Conservation (phyloP, 2,329 filamentous ascomycete species). For the Neoarthrinium moseri region DNA sequence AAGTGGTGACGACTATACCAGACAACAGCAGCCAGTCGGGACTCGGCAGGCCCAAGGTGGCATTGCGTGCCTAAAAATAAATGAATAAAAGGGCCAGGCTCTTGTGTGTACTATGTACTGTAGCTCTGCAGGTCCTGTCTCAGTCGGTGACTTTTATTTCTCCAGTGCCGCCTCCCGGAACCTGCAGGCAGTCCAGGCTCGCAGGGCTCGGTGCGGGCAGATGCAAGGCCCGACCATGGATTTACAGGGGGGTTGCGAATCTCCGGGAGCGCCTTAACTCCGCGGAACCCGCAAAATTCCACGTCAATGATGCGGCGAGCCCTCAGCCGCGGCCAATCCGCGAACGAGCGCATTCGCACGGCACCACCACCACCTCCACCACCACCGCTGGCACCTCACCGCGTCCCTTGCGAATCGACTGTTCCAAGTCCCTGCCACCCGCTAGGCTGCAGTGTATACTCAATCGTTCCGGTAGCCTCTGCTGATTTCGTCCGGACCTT, state of each 20-base stretch:
- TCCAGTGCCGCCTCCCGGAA: background rate
- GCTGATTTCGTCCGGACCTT: background rate
- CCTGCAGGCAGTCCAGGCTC: background rate
- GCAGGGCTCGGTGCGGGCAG: conserved; percentile 3
- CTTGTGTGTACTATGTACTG: too few relatives aligned
- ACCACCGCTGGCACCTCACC: background rate
- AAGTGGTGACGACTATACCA: too few relatives aligned
- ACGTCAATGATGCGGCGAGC: conserved; percentile 10
- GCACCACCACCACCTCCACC: too few relatives aligned
- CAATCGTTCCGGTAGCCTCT: too few relatives aligned
- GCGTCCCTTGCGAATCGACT: too few relatives aligned
- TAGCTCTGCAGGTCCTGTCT: too few relatives aligned
- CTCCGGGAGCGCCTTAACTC: conserved; percentile 7
- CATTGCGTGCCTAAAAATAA: too few relatives aligned
- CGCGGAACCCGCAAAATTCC: conserved; percentile 6
- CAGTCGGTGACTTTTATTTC: too few relatives aligned
- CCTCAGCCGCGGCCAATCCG: conserved; percentile 6
- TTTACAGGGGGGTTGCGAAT: background rate
- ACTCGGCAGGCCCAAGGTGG: too few relatives aligned
- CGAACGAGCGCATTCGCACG: conserved; percentile 6
- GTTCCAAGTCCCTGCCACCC: too few relatives aligned
- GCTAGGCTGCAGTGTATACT: background rate
- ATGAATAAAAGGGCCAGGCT: too few relatives aligned
- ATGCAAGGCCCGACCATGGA: conserved; percentile 9
- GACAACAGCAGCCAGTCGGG: too few relatives aligned